Conservation (phyloP, 2,329 filamentous ascomycete genomes). For the Fusarium duplospermum region DNA sequence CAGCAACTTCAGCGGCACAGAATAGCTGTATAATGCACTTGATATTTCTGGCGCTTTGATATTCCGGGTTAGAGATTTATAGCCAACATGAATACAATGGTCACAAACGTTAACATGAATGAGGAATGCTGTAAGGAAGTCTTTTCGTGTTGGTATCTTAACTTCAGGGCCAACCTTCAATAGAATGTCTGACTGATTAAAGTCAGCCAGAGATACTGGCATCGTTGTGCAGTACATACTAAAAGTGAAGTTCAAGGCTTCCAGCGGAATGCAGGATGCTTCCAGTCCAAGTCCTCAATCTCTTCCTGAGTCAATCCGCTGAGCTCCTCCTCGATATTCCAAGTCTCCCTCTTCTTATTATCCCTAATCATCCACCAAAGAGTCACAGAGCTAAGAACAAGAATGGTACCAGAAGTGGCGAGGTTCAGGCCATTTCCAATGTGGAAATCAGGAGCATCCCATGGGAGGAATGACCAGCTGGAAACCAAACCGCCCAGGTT, state of each 20-base stretch:
- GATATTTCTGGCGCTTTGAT: no score
- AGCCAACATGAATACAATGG: neutral
- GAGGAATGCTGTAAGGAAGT: neutral
- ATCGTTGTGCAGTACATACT: no score
- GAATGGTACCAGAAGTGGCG: constrained; percentile 63
- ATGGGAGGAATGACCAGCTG: constrained; percentile 72
- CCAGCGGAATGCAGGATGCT: constrained; percentile 74
- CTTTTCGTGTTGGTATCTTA: neutral
- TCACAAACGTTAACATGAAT: neutral
- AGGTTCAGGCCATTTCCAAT: constrained; percentile 79
- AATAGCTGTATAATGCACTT: no score
- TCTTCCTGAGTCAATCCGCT: constrained; percentile 63
- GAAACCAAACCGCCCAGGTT: constrained; percentile 75
- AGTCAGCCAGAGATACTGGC: no score
- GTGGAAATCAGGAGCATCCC: constrained; percentile 71
- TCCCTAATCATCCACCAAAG: constrained; percentile 71
- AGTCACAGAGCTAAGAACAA: constrained; percentile 61
- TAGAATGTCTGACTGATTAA: neutral
- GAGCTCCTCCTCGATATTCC: constrained; percentile 57
- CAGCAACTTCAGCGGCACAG: no score
- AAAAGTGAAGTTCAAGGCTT: neutral
- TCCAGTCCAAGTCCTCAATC: constrained; percentile 73
- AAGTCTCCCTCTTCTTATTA: constrained; percentile 58
- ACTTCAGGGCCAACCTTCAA: neutral
- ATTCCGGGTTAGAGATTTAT: neutral